These are phyloP conservation scores for Xylaria flabelliformis DNA, from an alignment of 495 filamentous ascomycete genomes.

Conservation along the genomic window DNA sequence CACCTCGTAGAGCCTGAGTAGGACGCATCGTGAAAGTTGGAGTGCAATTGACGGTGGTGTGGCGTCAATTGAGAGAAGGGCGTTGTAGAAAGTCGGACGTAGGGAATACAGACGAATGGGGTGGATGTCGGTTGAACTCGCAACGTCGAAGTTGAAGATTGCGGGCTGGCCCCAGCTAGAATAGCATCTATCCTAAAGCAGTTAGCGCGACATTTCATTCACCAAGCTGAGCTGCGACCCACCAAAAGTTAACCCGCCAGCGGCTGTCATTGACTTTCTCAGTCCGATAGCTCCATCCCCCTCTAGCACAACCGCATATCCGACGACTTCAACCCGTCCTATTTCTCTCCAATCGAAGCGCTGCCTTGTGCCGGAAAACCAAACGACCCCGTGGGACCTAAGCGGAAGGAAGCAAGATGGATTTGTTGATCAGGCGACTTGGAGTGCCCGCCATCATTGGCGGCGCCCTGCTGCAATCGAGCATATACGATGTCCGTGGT, in stretches of 20 bases:
- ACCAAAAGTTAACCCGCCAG: slow-evolving; percentile 15
- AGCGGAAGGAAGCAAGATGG: slow-evolving; percentile 29
- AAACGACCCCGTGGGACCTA: background rate
- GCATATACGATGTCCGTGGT: slow-evolving; percentile 96
- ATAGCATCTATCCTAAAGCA: slow-evolving; percentile 10
- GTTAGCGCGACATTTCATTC: background rate
- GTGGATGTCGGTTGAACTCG: slow-evolving; percentile 29
- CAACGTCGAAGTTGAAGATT: slow-evolving; percentile 40
- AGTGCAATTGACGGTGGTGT: slow-evolving; percentile 35
- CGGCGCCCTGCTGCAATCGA: slow-evolving; percentile 67
- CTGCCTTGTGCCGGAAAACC: background rate
- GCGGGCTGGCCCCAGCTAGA: slow-evolving; percentile 2
- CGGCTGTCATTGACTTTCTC: slow-evolving; percentile 15
- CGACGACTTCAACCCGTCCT: background rate
- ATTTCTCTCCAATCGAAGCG: background rate
- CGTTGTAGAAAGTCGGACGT: slow-evolving; percentile 3
- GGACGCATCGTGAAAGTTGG: slow-evolving; percentile 66
- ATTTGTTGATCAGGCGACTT: slow-evolving; percentile 46
- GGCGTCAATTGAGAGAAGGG: slow-evolving; percentile 39
- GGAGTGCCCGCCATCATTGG: slow-evolving; percentile 75
- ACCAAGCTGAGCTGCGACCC: slow-evolving; percentile 8
- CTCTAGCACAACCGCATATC: slow-evolving; percentile 4
- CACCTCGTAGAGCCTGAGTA: slow-evolving; percentile 55
- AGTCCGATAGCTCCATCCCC: slow-evolving; percentile 28
- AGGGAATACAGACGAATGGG: slow-evolving; percentile 38